Percentiles rank a stretch among this genome's conserved stretches.
Conservation (phyloP, 768 basidiomycete genomes). For the Tylopilus balloui region DNA sequence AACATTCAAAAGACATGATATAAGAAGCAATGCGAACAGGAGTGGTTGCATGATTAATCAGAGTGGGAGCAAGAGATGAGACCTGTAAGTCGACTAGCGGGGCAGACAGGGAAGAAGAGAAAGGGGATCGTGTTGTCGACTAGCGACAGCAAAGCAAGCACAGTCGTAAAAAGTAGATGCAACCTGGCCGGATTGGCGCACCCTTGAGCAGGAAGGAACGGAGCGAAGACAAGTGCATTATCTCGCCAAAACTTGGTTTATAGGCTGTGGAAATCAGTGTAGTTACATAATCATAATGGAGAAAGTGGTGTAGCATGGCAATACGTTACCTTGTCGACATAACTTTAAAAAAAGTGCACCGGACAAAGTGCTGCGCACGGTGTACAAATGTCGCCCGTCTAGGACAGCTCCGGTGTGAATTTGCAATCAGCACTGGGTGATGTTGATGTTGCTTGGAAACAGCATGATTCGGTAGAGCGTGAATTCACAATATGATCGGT, state of each 20-base stretch:
- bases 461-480: not conserved
- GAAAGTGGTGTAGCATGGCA: not conserved
- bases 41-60: constrained; percentile 47
- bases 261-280: not conserved
- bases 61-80: not conserved
- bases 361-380: constrained; percentile 10
- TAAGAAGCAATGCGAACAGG: constrained; percentile 46
- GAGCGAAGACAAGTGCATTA: not conserved
- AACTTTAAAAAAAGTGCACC: not conserved
- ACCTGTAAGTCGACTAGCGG: constrained; percentile 14
- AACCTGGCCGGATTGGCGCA: constrained; percentile 18
- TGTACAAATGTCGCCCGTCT: not conserved
- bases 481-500: constrained; percentile 10
- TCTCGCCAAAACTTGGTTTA: not conserved
- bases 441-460: constrained; percentile 19
- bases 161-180: constrained; percentile 11
- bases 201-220: not conserved
- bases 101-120: not conserved
- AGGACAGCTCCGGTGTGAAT: constrained; percentile 1
- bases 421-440: not conserved
- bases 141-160: constrained; percentile 12
- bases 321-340: constrained; percentile 24
- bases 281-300: constrained; percentile 14
- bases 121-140: constrained; percentile 10
- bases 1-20: constrained; percentile 47